A percentile compares a stretch with the other conserved stretches of the same genome.
These are phyloP conservation scores for Pelargonium nanum DNA, from an alignment of 345 rosid species.

Conservation along the genomic window DNA sequence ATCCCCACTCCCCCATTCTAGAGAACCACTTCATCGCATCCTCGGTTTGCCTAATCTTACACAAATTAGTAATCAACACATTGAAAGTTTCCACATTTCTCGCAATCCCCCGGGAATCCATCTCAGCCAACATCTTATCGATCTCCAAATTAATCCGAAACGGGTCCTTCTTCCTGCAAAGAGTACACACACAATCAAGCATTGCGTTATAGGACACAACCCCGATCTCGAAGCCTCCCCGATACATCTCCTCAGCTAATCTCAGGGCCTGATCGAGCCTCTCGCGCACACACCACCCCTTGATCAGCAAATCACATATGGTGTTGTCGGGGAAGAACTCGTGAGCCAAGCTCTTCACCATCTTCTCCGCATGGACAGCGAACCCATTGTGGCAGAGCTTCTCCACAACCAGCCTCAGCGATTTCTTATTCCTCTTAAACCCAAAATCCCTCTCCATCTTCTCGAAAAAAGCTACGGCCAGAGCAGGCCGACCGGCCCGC, in stretches of 20 bases:
- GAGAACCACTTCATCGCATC: constrained; percentile 66
- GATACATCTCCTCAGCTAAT: constrained; percentile 78
- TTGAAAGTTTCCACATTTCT: constrained; percentile 80
- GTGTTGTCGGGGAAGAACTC: constrained; percentile 84
- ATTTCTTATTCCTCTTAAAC: constrained; percentile 53
- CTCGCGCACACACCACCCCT: constrained; percentile 83
- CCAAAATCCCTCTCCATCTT: constrained; percentile 73
- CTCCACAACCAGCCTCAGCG: constrained; percentile 54
- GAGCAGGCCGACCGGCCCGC: constrained; percentile 65
- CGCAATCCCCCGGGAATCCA: constrained; percentile 81
- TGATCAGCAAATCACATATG: constrained; percentile 71
- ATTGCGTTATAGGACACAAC: constrained; percentile 52
- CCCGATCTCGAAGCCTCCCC: constrained; percentile 92
- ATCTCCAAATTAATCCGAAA: constrained; percentile 54
- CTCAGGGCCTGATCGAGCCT: constrained; percentile 86
- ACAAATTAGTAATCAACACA: constrained; percentile 60
- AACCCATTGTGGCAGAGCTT: constrained; percentile 60
- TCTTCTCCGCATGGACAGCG: constrained; percentile 71
- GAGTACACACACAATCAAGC: constrained; percentile 81
- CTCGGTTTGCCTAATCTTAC: constrained; percentile 71
- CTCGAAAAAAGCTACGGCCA: constrained; percentile 59
- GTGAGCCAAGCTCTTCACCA: constrained; percentile 67
- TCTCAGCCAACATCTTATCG: constrained; percentile 71
- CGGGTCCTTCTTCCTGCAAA: constrained; percentile 76
- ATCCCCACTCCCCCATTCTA: constrained; percentile 84